These are phyloP conservation scores for Vitis cinerea DNA, from an alignment of 164 flowering plant species.

Conservation along the genomic window DNA sequence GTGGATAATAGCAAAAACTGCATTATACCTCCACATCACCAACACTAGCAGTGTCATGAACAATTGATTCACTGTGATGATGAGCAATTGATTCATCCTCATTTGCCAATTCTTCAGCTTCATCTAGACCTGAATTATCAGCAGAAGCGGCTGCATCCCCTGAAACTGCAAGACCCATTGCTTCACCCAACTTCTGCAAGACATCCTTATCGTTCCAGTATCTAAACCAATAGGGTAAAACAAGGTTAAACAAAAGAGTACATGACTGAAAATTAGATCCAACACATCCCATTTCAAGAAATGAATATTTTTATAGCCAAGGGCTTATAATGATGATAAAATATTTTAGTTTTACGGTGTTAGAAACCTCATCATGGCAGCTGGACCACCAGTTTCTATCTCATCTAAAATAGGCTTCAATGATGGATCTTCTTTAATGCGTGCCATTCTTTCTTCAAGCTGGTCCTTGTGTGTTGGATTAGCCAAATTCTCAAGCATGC, in stretches of 20 bases:
- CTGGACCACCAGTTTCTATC: slow-evolving; percentile 89
- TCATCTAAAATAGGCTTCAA: slow-evolving; percentile 85
- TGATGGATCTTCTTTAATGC: slow-evolving; percentile 79
- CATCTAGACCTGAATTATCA: slow-evolving; percentile 53
- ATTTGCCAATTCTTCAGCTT: slow-evolving; percentile 57
- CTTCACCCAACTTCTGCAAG: slow-evolving; percentile 82
- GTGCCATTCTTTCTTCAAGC: slow-evolving; percentile 82
- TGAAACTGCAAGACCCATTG: slow-evolving; percentile 79
- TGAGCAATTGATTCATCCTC: slow-evolving; percentile 90
- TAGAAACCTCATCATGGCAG: slow-evolving; percentile 82
- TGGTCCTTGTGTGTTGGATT: slow-evolving; percentile 69
- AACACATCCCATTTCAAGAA: too few species aligned
- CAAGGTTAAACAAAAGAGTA: background rate
- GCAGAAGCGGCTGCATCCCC: slow-evolving; percentile 63
- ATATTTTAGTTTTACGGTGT: background rate
- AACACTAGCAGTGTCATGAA: slow-evolving; percentile 88
- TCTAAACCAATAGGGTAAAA: slow-evolving; percentile 27
- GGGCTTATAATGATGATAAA: background rate
- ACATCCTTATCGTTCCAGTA: slow-evolving; percentile 98
- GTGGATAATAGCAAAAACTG: background rate
- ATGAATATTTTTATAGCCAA: background rate
- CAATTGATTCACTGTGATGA: slow-evolving; percentile 51
- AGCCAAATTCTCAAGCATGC: slow-evolving; percentile 67
- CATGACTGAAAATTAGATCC: too few species aligned
- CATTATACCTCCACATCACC: slow-evolving; percentile 83